phyloP scores from a whole-genome alignment of 2,329 filamentous ascomycete genomes.

The Neofusicoccum cordaticola region DNA sequence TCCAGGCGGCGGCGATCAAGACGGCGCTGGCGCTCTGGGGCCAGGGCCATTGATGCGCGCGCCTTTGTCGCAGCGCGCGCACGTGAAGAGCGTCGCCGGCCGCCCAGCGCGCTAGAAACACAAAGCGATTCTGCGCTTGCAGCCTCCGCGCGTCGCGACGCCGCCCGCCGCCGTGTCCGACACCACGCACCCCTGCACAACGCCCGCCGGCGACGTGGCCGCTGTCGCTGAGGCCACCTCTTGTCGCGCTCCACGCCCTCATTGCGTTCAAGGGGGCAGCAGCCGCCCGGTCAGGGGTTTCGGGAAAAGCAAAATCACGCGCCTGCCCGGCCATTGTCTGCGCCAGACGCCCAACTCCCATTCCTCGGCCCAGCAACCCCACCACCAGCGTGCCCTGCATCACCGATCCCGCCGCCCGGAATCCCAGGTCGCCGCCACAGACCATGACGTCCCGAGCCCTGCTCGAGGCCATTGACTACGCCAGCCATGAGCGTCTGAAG shows the following conservation, averaged over 20 bases:
- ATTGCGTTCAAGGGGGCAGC: background rate
- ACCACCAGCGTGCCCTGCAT: background rate
- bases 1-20: too few relatives aligned
- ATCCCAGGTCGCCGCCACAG: background rate
- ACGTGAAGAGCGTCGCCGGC: background rate
- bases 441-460: slow-evolving; percentile 12
- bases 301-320: slow-evolving; percentile 2
- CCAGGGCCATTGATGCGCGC: background rate
- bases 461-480: slow-evolving; percentile 15
- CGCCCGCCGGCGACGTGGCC: slow-evolving; percentile 2
- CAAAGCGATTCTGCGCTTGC: background rate
- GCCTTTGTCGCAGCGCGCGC: background rate
- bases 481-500: slow-evolving; percentile 4
- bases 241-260: too few relatives aligned
- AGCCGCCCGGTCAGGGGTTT: slow-evolving; percentile 4
- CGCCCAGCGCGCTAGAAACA: background rate
- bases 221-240: background rate
- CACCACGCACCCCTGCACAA: background rate
- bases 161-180: background rate
- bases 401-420: background rate
- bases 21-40: background rate
- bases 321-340: background rate
- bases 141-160: background rate
- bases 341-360: background rate
- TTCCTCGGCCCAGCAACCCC: background rate